Percentiles rank a stretch among this genome's conserved stretches.
phyloP scores from a whole-genome alignment of 2,329 filamentous ascomycete species.

The Colletotrichum sp. region DNA sequence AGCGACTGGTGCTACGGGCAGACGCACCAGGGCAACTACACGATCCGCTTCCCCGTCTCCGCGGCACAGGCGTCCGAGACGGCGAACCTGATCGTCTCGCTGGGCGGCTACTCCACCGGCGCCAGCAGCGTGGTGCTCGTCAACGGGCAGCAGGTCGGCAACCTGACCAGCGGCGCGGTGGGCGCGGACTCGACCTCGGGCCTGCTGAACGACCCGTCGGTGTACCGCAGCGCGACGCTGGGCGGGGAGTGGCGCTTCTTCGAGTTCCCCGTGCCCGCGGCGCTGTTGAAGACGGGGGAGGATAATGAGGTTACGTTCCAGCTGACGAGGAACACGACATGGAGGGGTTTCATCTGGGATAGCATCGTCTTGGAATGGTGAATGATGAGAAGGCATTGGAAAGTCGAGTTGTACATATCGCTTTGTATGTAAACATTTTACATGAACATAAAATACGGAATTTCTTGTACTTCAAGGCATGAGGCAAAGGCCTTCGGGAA shows the following conservation, averaged over 20 bases:
- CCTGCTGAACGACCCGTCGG: slow-evolving; percentile 46
- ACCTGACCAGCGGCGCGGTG: slow-evolving; percentile 38
- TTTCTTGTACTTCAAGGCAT: too few relatives aligned
- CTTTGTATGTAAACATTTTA: not conserved
- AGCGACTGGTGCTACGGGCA: slow-evolving; percentile 57
- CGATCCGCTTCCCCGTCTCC: slow-evolving; percentile 32
- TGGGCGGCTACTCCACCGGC: slow-evolving; percentile 50
- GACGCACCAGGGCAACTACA: slow-evolving; percentile 40
- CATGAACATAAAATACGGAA: not conserved
- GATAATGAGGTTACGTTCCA: slow-evolving; percentile 30
- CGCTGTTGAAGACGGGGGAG: slow-evolving; percentile 22
- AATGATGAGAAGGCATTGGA: not conserved
- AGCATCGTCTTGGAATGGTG: slow-evolving; percentile 31
- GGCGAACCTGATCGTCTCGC: slow-evolving; percentile 44
- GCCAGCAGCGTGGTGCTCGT: slow-evolving; percentile 43
- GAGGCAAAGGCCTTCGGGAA: not conserved
- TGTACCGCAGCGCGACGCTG: slow-evolving; percentile 51
- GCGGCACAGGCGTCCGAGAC: slow-evolving; percentile 21
- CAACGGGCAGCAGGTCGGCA: slow-evolving; percentile 43
- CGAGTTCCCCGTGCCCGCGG: slow-evolving; percentile 36
- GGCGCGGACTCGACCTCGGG: slow-evolving; percentile 6
- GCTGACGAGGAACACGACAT: slow-evolving; percentile 28
- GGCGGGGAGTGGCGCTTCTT: slow-evolving; percentile 53
- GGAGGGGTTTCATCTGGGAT: slow-evolving; percentile 33
- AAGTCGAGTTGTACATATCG: too few relatives aligned